phyloP scores from a whole-genome alignment of 139 green algal species.

The Ettlia oleoabundans region DNA sequence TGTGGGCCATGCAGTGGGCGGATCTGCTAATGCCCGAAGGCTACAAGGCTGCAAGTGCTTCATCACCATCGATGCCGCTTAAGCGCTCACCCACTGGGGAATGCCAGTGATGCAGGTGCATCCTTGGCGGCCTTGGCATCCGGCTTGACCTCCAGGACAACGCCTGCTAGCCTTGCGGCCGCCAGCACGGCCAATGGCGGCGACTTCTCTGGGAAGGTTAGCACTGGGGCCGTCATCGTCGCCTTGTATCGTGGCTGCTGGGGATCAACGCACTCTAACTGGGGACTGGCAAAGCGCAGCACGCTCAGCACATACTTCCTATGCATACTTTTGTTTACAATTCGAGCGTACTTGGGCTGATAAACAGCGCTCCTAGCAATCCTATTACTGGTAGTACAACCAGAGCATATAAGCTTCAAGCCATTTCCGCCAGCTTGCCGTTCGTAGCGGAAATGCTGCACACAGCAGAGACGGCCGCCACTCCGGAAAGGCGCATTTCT shows the following conservation, averaged over 20 bases:
- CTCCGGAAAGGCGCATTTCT: not conserved
- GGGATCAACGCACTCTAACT: too few species aligned
- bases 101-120: slow-evolving; percentile 52
- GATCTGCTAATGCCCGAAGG: too few species aligned
- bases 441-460: slow-evolving; percentile 18
- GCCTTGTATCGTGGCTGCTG: too few species aligned
- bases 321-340: too few species aligned
- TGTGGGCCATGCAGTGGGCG: not conserved
- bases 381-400: not conserved
- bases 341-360: too few species aligned
- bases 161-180: slow-evolving; percentile 45
- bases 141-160: slow-evolving; percentile 40
- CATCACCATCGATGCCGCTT: not conserved
- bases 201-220: slow-evolving; percentile 26
- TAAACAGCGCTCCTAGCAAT: too few species aligned
- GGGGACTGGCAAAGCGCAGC: too few species aligned
- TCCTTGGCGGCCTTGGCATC: slow-evolving; percentile 72
- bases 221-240: not conserved
- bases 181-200: slow-evolving; percentile 19
- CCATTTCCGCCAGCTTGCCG: not conserved
- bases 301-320: too few species aligned
- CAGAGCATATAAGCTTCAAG: not conserved
- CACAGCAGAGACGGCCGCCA: not conserved
- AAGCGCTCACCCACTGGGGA: slow-evolving; percentile 61
- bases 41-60: not conserved